Evolutionary conservation across 2,329 filamentous ascomycete genomes (phyloP), one percentile per base, ranked within the genome.

Genomic region (Dendryphion nanum): DNA sequence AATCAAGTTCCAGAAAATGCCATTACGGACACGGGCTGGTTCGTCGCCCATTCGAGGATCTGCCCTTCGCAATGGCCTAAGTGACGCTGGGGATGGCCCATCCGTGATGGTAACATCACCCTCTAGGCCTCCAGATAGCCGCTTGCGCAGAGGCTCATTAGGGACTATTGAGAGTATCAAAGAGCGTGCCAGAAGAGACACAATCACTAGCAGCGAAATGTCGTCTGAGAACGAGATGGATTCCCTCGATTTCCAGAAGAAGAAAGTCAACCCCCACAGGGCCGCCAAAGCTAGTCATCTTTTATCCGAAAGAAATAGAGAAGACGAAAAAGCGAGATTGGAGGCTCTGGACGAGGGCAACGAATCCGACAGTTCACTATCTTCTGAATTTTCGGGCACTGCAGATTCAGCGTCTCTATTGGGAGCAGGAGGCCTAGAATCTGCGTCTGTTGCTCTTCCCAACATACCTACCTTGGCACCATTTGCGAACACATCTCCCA

Each of bases 1-100:
- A 63, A 95, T 97, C 63, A 90, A 91, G 59, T 98, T 98, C 66
- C 82, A 86, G 33, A 97, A 97, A 68, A 91, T 96, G 87, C 91
- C 93, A 1, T 78, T 95, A 30, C 81, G 90, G 19, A 82, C 82
- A 50, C 82, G 91, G 39, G 87, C 90, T 18, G 91, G 88, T 8
- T 96, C 90, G 1, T 96, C 91, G 33, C 91, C 91, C 3, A 82
- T 86, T 24, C 62, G 50, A 16, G 60, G 61, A 24, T 65, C 62
- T 10, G 51, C 58, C 15, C 39, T 65, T 23, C 83, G 88, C 49
- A 79, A 77, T 12, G 82, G 82, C 13, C 80, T 64, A 12, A 45
- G 51, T 18, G 60, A 61, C 18, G 51, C 77, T 42, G 66, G 75
- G 30, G 81, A 83, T 28, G 61, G 65, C 2, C 64, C 66, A 42